Conservation (phyloP, 495 filamentous ascomycete species). For the Tetracladium setigerum region DNA sequence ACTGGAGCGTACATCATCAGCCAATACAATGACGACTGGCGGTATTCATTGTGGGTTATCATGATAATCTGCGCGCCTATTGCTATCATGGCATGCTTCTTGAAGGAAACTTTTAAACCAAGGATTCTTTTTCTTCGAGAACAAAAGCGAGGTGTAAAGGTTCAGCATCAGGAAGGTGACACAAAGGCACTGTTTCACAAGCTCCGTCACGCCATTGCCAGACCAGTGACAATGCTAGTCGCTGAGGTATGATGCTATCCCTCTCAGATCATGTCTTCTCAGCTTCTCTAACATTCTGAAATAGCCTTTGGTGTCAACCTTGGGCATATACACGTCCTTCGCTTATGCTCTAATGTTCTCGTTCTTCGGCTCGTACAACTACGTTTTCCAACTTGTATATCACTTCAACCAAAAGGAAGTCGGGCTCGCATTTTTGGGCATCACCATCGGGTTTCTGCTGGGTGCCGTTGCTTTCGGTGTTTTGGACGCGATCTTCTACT, state of each 20-base stretch:
- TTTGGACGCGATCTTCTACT: slow-evolving; percentile 15
- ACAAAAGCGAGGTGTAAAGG: slow-evolving; percentile 8
- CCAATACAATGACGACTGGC: slow-evolving; percentile 55
- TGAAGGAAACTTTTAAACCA: slow-evolving; percentile 14
- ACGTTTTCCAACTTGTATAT: slow-evolving; percentile 17
- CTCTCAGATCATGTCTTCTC: neutral
- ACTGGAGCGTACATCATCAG: slow-evolving; percentile 57
- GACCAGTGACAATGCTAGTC: slow-evolving; percentile 10
- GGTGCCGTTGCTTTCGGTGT: slow-evolving; percentile 9
- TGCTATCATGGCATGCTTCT: slow-evolving; percentile 5
- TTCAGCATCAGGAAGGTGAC: slow-evolving; percentile 7
- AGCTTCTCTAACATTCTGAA: neutral
- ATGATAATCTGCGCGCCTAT: slow-evolving; percentile 36
- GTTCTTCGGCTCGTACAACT: slow-evolving; percentile 20
- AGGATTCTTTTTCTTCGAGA: slow-evolving; percentile 10
- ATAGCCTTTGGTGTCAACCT: slow-evolving; percentile 12
- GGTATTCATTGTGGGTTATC: slow-evolving; percentile 60
- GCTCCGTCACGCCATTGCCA: slow-evolving; percentile 1
- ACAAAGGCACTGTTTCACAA: slow-evolving; percentile 8
- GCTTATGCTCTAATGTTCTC: slow-evolving; percentile 19
- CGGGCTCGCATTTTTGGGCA: slow-evolving; percentile 18
- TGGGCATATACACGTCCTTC: slow-evolving; percentile 19
- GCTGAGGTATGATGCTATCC: slow-evolving; percentile 1
- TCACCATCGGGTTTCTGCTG: slow-evolving; percentile 13
- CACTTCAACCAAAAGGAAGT: slow-evolving; percentile 18